Base-by-base conservation (phyloP, 768 basidiomycete species). In the Coprinopsis sp. region DNA sequence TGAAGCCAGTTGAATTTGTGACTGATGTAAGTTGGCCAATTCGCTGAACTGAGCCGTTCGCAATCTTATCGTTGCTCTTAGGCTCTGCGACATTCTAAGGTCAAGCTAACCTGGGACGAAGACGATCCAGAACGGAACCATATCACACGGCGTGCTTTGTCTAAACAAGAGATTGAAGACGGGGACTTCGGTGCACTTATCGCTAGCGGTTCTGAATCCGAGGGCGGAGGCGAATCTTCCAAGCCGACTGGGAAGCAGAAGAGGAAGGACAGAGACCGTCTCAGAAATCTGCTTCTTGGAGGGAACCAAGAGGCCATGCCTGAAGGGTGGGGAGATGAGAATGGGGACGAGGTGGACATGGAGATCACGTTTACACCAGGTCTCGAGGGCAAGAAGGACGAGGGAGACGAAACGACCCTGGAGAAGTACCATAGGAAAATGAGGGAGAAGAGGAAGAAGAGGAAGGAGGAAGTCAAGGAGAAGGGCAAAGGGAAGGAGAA, bases 41-140 rank as follows among this genome's bases (percentile, higher is more conserved):
- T n/a, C n/a, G n/a, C n/a, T n/a, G n/a, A n/a, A n/a, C n/a, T n/a
- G n/a, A n/a, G n/a, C n/a, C n/a, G n/a, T n/a, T n/a, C n/a, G n/a
- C n/a, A n/a, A n/a, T n/a, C n/a, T n/a, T n/a, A n/a, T n/a, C n/a
- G n/a, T n/a, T n/a, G n/a, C 24, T 19, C 23, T 5, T 53, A 97
- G 93, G 95, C 95, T 8, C 79, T 99, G 4, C 87, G 95, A 4
- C 94, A 98, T 62, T 99, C 96, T 12, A 96, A 92, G 71, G 95
- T 98, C 50, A 96, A 91, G 59, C 77, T 98, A 25, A 96, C 94
- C 4, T 99, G 96, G 96, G 96, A 99, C 54, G 90, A 93, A 45
- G 96, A 98, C 63, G 94, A 98, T 54, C 84, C 89, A 0, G 87
- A 93, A 58, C 84, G 95, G 31, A 77, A 74, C 47, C 81, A 81